A percentile compares a stretch with the other conserved stretches of the same genome.
These are phyloP conservation scores for Paramecium octaurelia DNA, from an alignment of 73 alveolate species.

Conservation along the genomic window DNA sequence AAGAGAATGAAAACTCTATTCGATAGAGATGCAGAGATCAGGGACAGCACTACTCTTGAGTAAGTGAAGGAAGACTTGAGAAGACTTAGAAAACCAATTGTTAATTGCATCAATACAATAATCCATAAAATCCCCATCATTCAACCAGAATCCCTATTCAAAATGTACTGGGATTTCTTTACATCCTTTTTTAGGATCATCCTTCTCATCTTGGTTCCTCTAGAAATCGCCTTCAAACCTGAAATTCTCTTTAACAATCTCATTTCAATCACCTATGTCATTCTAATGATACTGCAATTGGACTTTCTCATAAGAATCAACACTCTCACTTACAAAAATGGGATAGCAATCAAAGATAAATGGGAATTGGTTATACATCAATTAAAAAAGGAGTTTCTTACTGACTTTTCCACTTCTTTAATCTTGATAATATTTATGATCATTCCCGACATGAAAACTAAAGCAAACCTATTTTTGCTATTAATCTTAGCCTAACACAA, in stretches of 20 bases:
- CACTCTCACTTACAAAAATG: constrained; percentile 19
- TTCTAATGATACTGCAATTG: background rate
- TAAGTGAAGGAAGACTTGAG: background rate
- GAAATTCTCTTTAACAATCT: background rate
- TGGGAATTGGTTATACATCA: constrained; percentile 3
- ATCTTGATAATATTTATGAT: background rate
- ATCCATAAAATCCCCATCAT: background rate
- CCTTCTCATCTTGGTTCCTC: background rate
- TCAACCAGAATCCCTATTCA: background rate
- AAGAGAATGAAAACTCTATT: background rate
- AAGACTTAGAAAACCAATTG: background rate
- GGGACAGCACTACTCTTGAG: background rate
- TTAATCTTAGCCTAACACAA: background rate
- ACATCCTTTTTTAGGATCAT: background rate
- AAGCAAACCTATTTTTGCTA: background rate
- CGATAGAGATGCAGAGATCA: background rate
- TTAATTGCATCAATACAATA: background rate
- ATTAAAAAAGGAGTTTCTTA: background rate
- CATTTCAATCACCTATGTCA: background rate
- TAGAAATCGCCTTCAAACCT: background rate
- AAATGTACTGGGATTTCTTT: constrained; percentile 8
- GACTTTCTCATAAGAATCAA: constrained; percentile 19
- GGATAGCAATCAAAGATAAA: constrained; percentile 7
- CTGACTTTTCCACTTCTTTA: background rate
- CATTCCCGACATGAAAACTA: background rate